Evolutionary conservation across 1,139 yeast genomes (phyloP).

Genomic region (Sugiyamaella grinbergsii): DNA sequence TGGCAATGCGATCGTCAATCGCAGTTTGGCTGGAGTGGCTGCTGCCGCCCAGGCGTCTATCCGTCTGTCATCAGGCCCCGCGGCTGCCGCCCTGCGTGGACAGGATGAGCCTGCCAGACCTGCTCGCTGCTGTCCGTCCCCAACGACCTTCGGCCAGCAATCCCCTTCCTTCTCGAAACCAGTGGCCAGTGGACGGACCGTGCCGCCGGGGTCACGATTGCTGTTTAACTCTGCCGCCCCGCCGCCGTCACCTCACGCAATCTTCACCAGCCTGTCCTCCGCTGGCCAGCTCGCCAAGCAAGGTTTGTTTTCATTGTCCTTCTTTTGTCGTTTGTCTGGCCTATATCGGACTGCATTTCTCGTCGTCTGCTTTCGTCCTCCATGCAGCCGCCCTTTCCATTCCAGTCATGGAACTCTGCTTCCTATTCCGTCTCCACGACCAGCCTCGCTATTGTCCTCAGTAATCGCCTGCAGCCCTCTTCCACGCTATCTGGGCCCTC

Average conservation of each 20-base stretch:
- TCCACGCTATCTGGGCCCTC: constrained; percentile 2
- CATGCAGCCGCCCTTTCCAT: constrained; percentile 3
- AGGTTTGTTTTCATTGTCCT: not conserved
- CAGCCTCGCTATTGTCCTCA: constrained; percentile 15
- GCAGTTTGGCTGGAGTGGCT: not conserved
- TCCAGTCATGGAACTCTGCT: constrained; percentile 11
- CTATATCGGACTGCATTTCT: not conserved
- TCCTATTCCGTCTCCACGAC: constrained; percentile 6
- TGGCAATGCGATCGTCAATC: constrained; percentile 11
- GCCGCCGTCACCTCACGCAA: too few species aligned
- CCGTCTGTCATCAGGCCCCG: not conserved
- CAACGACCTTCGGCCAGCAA: too few species aligned
- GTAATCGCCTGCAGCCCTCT: not conserved
- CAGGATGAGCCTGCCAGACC: too few species aligned
- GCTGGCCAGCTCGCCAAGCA: not conserved
- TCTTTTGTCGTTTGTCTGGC: not conserved
- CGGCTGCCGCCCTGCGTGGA: constrained; percentile 1
- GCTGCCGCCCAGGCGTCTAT: constrained; percentile 1
- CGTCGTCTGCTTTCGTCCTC: not conserved
- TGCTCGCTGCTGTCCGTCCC: too few species aligned
- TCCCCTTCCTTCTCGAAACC: too few species aligned
- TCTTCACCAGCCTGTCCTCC: too few species aligned
- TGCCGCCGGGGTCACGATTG: too few species aligned
- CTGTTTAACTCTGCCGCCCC: too few species aligned
- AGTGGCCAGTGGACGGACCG: too few species aligned